phyloP scores from a whole-genome alignment of 2,329 filamentous ascomycete genomes.

The Onygenales sp. region DNA sequence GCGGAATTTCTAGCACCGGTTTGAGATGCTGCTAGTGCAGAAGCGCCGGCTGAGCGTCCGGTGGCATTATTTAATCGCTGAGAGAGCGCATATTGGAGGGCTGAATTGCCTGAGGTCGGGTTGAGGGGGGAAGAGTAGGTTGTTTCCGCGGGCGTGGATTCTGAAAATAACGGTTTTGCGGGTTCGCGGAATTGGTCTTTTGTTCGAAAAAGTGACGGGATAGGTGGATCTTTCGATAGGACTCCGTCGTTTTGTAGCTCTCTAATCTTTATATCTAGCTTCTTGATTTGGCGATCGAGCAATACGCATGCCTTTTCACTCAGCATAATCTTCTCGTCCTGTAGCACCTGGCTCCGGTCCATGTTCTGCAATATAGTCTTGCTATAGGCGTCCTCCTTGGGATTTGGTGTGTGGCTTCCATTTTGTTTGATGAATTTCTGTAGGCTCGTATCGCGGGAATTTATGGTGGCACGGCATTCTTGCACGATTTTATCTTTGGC shows the following conservation, averaged over 20 bases:
- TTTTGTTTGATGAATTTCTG: slow-evolving; percentile 58
- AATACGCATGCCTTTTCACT: slow-evolving; percentile 51
- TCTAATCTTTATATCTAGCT: slow-evolving; percentile 52
- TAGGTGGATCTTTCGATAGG: slow-evolving; percentile 47
- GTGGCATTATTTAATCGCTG: slow-evolving; percentile 35
- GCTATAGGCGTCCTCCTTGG: slow-evolving; percentile 53
- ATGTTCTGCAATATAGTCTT: slow-evolving; percentile 49
- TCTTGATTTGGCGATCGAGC: slow-evolving; percentile 55
- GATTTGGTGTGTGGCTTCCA: slow-evolving; percentile 51
- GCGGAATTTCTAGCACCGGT: slow-evolving; percentile 32
- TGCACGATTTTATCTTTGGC: slow-evolving; percentile 55
- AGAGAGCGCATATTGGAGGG: slow-evolving; percentile 43
- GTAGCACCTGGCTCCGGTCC: slow-evolving; percentile 47
- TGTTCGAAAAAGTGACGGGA: slow-evolving; percentile 47
- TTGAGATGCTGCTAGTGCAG: slow-evolving; percentile 30
- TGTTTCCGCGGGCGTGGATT: slow-evolving; percentile 35
- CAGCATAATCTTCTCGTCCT: slow-evolving; percentile 53
- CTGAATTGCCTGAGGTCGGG: slow-evolving; percentile 46
- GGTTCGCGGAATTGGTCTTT: slow-evolving; percentile 34
- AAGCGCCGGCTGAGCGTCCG: slow-evolving; percentile 23
- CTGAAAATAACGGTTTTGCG: slow-evolving; percentile 41
- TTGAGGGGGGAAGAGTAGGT: slow-evolving; percentile 40
- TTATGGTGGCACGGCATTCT: slow-evolving; percentile 48
- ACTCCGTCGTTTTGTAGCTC: slow-evolving; percentile 51
- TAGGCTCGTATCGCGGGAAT: slow-evolving; percentile 49